Evolutionary conservation across 805 yeast genomes (phyloP).

Genomic region (Candida incommunis): DNA sequence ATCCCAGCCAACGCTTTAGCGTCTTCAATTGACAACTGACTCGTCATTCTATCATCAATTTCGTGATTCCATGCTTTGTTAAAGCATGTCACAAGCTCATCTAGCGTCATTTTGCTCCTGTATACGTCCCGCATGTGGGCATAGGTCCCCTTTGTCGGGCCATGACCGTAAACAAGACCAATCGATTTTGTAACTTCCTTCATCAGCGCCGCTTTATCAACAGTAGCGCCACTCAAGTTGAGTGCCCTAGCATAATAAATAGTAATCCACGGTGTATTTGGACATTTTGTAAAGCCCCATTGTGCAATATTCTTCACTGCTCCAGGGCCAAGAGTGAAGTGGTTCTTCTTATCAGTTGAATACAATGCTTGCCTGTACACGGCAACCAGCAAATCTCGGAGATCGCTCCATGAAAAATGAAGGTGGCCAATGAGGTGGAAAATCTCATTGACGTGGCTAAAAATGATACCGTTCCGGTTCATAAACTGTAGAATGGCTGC

Average conservation of each 20-base stretch:
- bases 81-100: not conserved
- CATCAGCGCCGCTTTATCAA: not conserved
- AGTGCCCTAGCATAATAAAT: not conserved
- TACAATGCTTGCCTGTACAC: not conserved
- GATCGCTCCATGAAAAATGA: not conserved
- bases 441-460: not conserved
- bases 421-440: not conserved
- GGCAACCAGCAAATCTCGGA: not conserved
- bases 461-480: not conserved
- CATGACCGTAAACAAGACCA: not conserved
- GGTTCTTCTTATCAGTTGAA: not conserved
- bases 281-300: not conserved
- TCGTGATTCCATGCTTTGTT: not conserved
- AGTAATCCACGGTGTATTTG: not conserved
- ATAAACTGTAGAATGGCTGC: not conserved
- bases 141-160: not conserved
- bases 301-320: not conserved
- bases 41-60: not conserved
- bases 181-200: not conserved
- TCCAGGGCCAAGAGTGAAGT: not conserved
- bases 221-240: not conserved
- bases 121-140: not conserved
- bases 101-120: not conserved
- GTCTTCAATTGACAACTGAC: not conserved
- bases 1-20: not conserved